Base-by-base conservation (phyloP, 176 grass and related monocot genomes). In the Eragrostis nindensis region DNA sequence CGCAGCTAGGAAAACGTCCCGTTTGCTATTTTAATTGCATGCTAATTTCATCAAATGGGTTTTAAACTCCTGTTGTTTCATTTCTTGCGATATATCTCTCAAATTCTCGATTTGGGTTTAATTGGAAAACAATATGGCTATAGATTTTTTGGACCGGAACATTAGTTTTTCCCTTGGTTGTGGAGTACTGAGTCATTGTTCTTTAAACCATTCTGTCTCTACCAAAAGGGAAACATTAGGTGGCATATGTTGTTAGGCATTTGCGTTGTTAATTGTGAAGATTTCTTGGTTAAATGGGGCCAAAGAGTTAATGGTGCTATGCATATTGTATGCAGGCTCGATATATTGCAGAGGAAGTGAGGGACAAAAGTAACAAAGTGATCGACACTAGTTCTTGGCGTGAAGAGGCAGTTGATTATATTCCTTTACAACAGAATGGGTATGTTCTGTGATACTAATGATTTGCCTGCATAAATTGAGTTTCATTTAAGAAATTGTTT, bases 341-440 rank as follows among this genome's bases (percentile, higher is more conserved):
- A 70, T 97, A 97, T 71, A 74, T 97, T 49, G 70, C 80, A 52
- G 94, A 97, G 24, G 94, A 97, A 89, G 90, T 83, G 69, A 89
- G 83, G 68, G 94, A 97, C 78, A 97, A 97, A 71, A 89, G 83
- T 82, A 75, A 87, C 67, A 84, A 86, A 80, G 73, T 87, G 48
- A 91, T 97, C 2, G 48, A 97, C 70, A 78, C 44, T 16, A 74
- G 49, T 71, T 87, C 26, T 7, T 91, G 90, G 94, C 83, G 43
- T 11, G 49, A 84, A 87, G 83, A 91, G 52, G 44, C 1, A 47
- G 57, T 71, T 70, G 76, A 75, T 66, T 57, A 40, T 75, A 68
- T 87, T 86, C 94, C 90, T 75, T 74, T 82, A 47, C 94, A 97
- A 52, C 26, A 70, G 72, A 97, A 93, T 84, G 77, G 83, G 94